Conservation (phyloP, 225 moss, liverwort and hornwort species). For the Sphagnum contortum region DNA sequence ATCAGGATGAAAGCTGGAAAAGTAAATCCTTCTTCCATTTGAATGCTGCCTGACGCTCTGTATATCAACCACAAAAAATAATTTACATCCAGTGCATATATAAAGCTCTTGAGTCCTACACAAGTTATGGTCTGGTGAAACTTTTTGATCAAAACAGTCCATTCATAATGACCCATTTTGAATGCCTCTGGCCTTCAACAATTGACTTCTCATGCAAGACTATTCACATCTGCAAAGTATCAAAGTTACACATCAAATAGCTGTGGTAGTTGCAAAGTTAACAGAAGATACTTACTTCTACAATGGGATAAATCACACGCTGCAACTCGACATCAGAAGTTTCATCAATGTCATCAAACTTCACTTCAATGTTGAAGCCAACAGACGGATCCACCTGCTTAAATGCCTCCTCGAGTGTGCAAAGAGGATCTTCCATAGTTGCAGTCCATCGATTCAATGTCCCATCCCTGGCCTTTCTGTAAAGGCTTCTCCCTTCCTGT, state of each 20-base stretch:
- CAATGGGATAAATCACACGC: constrained; percentile 32
- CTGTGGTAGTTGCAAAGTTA: no score
- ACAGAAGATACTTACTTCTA: constrained; percentile 15
- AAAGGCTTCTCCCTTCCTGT: constrained; percentile 39
- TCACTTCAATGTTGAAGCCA: constrained; percentile 68
- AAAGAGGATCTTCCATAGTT: constrained; percentile 55
- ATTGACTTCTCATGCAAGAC: no score
- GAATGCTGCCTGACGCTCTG: constrained; percentile 50
- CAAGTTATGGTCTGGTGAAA: no score
- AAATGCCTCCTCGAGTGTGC: constrained; percentile 55
- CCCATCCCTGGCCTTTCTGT: constrained; percentile 28
- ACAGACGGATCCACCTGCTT: constrained; percentile 25
- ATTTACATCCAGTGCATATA: no score
- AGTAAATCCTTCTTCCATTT: constrained; percentile 38
- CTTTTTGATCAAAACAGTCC: no score
- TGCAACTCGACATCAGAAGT: constrained; percentile 30
- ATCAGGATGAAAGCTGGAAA: constrained; percentile 61
- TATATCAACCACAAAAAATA: constrained; percentile 1
- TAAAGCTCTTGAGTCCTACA: no score
- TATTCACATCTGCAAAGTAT: no score
- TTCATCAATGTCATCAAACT: constrained; percentile 45
- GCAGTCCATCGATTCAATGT: constrained; percentile 29
- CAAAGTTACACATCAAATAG: no score
- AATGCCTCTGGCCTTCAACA: no score
- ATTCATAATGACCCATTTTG: no score